phyloP scores from a whole-genome alignment of 1,284 basidiomycete genomes.

The Agroathelia rolfsii region DNA sequence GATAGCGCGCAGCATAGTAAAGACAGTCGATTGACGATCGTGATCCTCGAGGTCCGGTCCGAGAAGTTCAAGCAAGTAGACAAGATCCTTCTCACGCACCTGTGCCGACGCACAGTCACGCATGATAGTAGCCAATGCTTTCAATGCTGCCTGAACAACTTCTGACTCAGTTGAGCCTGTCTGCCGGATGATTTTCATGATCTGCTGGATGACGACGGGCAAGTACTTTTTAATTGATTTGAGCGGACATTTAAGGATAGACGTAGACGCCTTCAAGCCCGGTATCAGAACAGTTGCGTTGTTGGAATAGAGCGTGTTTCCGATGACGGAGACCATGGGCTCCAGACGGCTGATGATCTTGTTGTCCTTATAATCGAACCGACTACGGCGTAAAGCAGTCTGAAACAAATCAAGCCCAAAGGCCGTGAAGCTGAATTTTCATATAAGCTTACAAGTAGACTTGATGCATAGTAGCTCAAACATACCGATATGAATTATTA shows the following conservation, averaged over 20 bases:
- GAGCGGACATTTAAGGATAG: constrained; percentile 80
- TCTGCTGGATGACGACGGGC: constrained; percentile 81
- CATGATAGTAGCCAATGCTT: constrained; percentile 77
- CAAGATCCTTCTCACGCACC: constrained; percentile 84
- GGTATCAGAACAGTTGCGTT: constrained; percentile 73
- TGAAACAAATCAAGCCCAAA: constrained; percentile 92
- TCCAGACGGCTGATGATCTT: constrained; percentile 73
- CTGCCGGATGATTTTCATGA: constrained; percentile 77
- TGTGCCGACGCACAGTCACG: constrained; percentile 76
- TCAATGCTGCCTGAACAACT: constrained; percentile 82
- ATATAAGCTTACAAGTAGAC: constrained; percentile 6
- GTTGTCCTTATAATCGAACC: constrained; percentile 77
- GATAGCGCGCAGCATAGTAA: constrained; percentile 87
- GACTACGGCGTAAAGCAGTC: constrained; percentile 77
- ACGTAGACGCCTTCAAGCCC: constrained; percentile 75
- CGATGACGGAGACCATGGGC: constrained; percentile 80
- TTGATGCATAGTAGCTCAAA: constrained; percentile 4
- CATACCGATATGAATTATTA: constrained; percentile 76
- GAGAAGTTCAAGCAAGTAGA: constrained; percentile 80
- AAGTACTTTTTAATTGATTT: constrained; percentile 70
- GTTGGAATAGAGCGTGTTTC: constrained; percentile 87
- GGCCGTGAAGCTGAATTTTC: constrained; percentile 65
- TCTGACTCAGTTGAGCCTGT: constrained; percentile 87
- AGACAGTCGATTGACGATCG: constrained; percentile 78
- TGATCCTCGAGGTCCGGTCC: constrained; percentile 92